A percentile compares a stretch with the other conserved stretches of the same genome.
Conservation (phyloP, 805 yeast genomes). For the Sungouiella thailandica region DNA sequence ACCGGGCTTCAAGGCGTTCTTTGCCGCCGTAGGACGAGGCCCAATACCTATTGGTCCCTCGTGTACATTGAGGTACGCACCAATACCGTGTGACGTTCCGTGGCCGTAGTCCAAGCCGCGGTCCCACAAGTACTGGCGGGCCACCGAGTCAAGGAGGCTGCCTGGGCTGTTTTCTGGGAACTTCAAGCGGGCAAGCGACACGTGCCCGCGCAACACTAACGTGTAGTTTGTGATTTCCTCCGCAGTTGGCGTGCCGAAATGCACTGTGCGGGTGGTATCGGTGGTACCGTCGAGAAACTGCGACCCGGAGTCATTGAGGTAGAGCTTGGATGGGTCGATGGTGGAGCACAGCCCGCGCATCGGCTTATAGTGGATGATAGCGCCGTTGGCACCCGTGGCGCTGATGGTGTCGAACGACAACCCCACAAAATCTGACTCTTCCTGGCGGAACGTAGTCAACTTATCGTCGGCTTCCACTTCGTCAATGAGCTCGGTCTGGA, state of each 20-base stretch:
- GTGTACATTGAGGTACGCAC: conserved; percentile 57
- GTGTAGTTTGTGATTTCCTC: conserved; percentile 50
- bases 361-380: conserved; percentile 74
- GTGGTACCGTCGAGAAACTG: conserved; percentile 64
- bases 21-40: conserved; percentile 46
- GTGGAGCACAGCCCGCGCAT: conserved; percentile 34
- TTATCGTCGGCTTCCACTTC: conserved; percentile 60
- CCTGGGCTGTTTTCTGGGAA: conserved; percentile 58
- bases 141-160: conserved; percentile 48
- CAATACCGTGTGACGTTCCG: conserved; percentile 65
- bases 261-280: conserved; percentile 58
- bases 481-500: conserved; percentile 37
- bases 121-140: conserved; percentile 55
- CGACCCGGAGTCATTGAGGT: conserved; percentile 55
- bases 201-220: conserved; percentile 53
- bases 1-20: conserved; percentile 45
- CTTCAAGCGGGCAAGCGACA: conserved; percentile 43
- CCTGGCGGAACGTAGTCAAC: conserved; percentile 30
- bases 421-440: conserved; percentile 51
- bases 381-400: conserved; percentile 72
- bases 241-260: conserved; percentile 43
- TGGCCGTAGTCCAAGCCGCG: conserved; percentile 56
- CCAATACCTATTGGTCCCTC: conserved; percentile 65
- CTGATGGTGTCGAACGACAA: conserved; percentile 71
- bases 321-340: conserved; percentile 49